phyloP scores from a whole-genome alignment of 1,284 basidiomycete genomes.

The Bondarzewia mesenterica region DNA sequence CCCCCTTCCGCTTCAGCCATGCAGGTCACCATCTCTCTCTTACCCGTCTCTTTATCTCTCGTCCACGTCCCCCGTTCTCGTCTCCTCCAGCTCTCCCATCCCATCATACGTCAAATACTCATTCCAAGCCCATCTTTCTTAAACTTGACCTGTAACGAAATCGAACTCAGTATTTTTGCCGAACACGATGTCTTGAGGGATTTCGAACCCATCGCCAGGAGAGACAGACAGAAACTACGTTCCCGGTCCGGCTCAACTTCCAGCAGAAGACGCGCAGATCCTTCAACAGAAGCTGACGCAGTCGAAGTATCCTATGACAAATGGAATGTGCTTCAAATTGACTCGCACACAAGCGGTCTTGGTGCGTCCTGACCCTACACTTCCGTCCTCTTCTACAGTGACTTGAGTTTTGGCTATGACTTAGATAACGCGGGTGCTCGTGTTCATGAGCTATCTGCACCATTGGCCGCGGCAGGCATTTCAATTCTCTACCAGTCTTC shows the following conservation, averaged over 20 bases:
- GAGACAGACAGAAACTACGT: constrained; percentile 41
- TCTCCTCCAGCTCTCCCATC: constrained; percentile 48
- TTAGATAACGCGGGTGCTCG: constrained; percentile 65
- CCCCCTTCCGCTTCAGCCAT: no score
- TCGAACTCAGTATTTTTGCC: constrained; percentile 67
- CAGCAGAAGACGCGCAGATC: constrained; percentile 2
- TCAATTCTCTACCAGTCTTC: constrained; percentile 82
- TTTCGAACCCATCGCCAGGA: constrained; percentile 53
- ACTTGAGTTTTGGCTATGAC: not conserved
- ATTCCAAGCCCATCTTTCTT: constrained; percentile 58
- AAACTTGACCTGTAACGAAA: constrained; percentile 67
- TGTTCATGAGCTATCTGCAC: constrained; percentile 71
- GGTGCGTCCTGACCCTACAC: constrained; percentile 46
- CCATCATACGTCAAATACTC: constrained; percentile 60
- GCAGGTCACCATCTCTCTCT: constrained; percentile 55
- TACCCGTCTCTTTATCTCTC: constrained; percentile 61
- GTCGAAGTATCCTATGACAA: constrained; percentile 62
- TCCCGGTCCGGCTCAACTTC: constrained; percentile 29
- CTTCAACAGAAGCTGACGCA: constrained; percentile 25
- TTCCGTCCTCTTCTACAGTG: no score
- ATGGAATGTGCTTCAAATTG: constrained; percentile 72
- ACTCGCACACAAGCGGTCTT: constrained; percentile 60
- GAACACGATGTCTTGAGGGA: constrained; percentile 49
- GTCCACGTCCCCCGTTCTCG: constrained; percentile 64
- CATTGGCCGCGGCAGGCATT: constrained; percentile 71